These are phyloP conservation scores for Lumnitzera racemosa DNA, from an alignment of 345 rosid species.

Conservation along the genomic window DNA sequence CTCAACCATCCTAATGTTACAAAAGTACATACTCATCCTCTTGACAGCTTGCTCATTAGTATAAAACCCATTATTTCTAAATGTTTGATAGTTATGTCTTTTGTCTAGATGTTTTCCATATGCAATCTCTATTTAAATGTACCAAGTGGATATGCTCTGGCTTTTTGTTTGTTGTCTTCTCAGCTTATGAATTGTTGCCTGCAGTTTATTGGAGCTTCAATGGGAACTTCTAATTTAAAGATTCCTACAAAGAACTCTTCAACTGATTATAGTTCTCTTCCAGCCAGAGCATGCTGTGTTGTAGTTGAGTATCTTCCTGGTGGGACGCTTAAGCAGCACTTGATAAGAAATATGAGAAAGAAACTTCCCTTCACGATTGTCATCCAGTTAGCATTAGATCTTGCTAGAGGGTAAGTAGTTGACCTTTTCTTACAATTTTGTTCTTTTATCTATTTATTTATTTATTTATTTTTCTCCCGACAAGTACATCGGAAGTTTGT, in stretches of 20 bases:
- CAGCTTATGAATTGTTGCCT: constrained; percentile 1
- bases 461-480: too few species aligned
- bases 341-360: constrained; percentile 60
- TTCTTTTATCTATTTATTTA: too few species aligned
- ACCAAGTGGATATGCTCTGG: too few species aligned
- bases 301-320: constrained; percentile 80
- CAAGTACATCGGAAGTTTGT: too few species aligned
- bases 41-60: neutral
- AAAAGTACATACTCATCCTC: constrained; percentile 34
- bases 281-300: constrained; percentile 83
- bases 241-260: constrained; percentile 39
- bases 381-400: constrained; percentile 80
- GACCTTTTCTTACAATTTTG: neutral
- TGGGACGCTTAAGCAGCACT: constrained; percentile 77
- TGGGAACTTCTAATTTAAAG: constrained; percentile 86
- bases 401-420: constrained; percentile 65
- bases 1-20: constrained; percentile 91
- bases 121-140: neutral
- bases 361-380: constrained; percentile 73
- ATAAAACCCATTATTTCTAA: neutral
- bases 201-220: constrained; percentile 91
- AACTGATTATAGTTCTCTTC: constrained; percentile 27
- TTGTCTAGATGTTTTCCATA: neutral
- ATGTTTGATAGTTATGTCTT: neutral
- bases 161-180: neutral